phyloP scores from a whole-genome alignment of 1,284 basidiomycete genomes.

The Anthracocystis walkeri region DNA sequence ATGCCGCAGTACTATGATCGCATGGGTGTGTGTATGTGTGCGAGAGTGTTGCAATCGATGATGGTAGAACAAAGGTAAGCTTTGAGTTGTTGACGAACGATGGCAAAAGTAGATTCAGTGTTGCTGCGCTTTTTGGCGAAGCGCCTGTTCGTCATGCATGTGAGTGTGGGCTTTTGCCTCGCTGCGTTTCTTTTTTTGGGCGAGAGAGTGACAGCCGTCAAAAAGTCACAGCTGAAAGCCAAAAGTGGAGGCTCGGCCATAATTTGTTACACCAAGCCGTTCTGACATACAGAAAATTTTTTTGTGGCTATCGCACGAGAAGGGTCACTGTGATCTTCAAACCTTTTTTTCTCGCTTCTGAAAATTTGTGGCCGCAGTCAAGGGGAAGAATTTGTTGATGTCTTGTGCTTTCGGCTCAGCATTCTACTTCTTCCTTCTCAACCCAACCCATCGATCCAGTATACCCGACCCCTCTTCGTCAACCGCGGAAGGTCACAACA shows the following conservation, averaged over 20 bases:
- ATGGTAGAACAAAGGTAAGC: constrained; percentile 3
- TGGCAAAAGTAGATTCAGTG: not conserved
- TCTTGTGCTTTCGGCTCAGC: not conserved
- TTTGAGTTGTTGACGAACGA: not conserved
- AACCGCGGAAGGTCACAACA: constrained; percentile 16
- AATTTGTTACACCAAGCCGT: not conserved
- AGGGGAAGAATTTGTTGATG: constrained; percentile 9
- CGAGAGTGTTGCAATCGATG: constrained; percentile 1
- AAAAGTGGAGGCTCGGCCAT: constrained; percentile 18
- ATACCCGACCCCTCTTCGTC: constrained; percentile 36
- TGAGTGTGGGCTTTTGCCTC: constrained; percentile 1
- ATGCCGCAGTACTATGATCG: not conserved
- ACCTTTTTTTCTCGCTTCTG: constrained; percentile 1
- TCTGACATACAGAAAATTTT: constrained; percentile 12
- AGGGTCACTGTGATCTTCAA: constrained; percentile 7
- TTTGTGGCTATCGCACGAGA: constrained; percentile 16
- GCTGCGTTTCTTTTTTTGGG: constrained; percentile 9
- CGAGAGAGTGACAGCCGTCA: constrained; percentile 1
- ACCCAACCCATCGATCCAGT: constrained; percentile 11
- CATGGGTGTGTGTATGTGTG: not conserved
- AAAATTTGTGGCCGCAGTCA: constrained; percentile 42
- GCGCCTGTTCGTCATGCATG: constrained; percentile 1
- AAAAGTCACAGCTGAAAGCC: constrained; percentile 30
- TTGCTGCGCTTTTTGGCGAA: constrained; percentile 9
- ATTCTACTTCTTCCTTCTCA: not conserved